Evolutionary conservation across 805 yeast genomes (phyloP), one percentile per base, ranked within the genome.

Genomic region (Scheffersomyces ergatensis): DNA sequence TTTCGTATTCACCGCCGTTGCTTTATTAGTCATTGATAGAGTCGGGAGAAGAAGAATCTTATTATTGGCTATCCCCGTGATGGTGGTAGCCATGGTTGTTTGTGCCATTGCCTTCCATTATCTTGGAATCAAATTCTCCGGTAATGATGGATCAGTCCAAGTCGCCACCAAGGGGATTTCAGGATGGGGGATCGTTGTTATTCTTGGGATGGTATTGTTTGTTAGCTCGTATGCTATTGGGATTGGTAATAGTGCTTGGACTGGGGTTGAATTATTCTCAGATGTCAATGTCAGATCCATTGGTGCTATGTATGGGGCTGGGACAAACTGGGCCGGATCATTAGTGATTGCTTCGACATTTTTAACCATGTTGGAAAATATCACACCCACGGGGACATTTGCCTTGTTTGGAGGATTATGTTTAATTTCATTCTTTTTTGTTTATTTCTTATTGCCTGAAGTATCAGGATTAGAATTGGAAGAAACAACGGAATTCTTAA

Each of bases 211-310:
- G 87, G 88, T 92, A 48, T 61, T 80, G 31, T 93, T 73, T 58
- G 97, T 90, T 34, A 97, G 96, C 2, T 81, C 84, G 39, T 92
- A 90, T 60, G 96, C 97, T 36, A 71, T 88, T 50, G 98, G 98
- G 51, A 87, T 90, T 51, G 99, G 99, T 67, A 90, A 92, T 62
- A 93, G 89, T 40, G 97, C 98, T 42, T 92, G 99, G 99, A 96
- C 92, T 60, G 97, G 93, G 59, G 85, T 92, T 42, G 99, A 92
- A 65, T 70, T 92, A 57, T 89, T 93, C 69, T 93, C 97, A 26
- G 96, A 90, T 73, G 73, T 70, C 19, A 78, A 82, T 46, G 97
- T 92, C 25, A 81, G 99, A 61, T 95, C 96, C 44, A 75, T 89
- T 35, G 98, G 98, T 45, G 82, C 89, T 8, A 87, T 96, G 43